These are phyloP conservation scores for Lipomyces sp. DNA, from an alignment of 805 yeast genomes.

Conservation along the genomic window DNA sequence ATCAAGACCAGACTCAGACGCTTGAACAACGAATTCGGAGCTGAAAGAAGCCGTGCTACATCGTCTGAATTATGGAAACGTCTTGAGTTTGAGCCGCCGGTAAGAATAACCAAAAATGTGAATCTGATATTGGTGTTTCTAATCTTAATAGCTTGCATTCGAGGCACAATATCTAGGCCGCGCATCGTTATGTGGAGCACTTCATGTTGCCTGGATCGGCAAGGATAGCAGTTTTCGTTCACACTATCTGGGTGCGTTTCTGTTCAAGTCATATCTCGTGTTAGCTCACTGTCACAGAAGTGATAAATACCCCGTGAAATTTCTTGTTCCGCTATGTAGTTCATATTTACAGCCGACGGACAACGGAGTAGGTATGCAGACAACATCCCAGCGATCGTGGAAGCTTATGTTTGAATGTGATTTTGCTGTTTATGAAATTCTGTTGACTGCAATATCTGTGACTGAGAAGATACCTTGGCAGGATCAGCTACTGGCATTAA, in stretches of 20 bases:
- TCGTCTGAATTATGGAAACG: constrained; percentile 30
- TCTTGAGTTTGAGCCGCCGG: constrained; percentile 18
- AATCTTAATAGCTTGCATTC: constrained; percentile 3
- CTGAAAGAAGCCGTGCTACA: not conserved
- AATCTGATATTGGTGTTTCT: not conserved
- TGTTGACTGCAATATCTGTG: constrained; percentile 32
- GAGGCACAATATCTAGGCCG: constrained; percentile 28
- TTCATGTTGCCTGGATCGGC: constrained; percentile 34
- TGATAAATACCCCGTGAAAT: constrained; percentile 25
- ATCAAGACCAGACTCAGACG: constrained; percentile 13
- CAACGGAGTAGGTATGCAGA: constrained; percentile 23
- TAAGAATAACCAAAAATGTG: not conserved
- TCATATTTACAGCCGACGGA: constrained; percentile 14
- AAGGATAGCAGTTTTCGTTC: constrained; percentile 19
- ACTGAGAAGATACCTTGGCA: constrained; percentile 29
- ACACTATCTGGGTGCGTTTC: constrained; percentile 28
- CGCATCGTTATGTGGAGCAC: constrained; percentile 32
- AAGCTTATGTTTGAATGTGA: constrained; percentile 32
- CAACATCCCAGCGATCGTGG: constrained; percentile 22
- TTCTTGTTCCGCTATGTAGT: constrained; percentile 29
- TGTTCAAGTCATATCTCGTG: constrained; percentile 34
- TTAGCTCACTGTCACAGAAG: constrained; percentile 18
- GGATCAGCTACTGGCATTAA: constrained; percentile 16
- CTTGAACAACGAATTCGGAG: constrained; percentile 16
- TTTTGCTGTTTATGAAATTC: constrained; percentile 29